Percentiles rank a stretch among this genome's conserved stretches.
Conservation (phyloP, 352 stramenopile genomes). For the Phytopythium mirpurense region DNA sequence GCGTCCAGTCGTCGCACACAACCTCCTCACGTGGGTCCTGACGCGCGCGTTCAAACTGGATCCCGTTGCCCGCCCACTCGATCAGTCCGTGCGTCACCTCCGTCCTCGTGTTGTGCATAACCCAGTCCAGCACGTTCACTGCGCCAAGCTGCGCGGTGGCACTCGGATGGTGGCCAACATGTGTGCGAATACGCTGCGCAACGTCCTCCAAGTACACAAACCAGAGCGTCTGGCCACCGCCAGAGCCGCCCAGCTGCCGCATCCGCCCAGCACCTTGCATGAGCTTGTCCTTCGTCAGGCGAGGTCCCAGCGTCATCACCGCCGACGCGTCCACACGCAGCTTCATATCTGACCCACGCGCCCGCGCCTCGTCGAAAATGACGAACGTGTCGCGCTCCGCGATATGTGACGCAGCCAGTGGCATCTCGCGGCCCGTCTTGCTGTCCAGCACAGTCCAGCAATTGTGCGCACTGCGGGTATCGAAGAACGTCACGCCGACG, state of each 20-base stretch:
- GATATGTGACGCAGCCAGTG: constrained; percentile 63
- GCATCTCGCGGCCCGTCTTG: constrained; percentile 26
- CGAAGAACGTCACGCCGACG: constrained; percentile 82
- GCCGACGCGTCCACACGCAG: constrained; percentile 56
- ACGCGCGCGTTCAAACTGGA: constrained; percentile 53
- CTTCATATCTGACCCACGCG: constrained; percentile 88
- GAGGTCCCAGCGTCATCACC: constrained; percentile 79
- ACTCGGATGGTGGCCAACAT: neutral
- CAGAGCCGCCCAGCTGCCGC: constrained; percentile 52
- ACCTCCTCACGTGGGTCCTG: constrained; percentile 18
- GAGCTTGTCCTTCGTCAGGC: constrained; percentile 89
- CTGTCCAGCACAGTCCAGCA: constrained; percentile 84
- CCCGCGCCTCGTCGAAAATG: constrained; percentile 89
- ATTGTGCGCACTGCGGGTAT: constrained; percentile 37
- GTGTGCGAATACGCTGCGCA: constrained; percentile 24
- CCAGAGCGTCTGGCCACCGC: constrained; percentile 50
- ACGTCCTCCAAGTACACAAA: constrained; percentile 71
- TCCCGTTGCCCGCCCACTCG: constrained; percentile 75
- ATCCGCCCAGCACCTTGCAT: constrained; percentile 91
- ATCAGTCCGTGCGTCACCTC: constrained; percentile 55
- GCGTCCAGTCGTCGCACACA: constrained; percentile 42
- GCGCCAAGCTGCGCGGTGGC: constrained; percentile 6
- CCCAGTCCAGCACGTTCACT: constrained; percentile 75
- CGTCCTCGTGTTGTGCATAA: constrained; percentile 80
- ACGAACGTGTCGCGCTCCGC: constrained; percentile 83